Base-by-base conservation (phyloP, 2,329 filamentous ascomycete species). In the Tolypocladium capitatum region DNA sequence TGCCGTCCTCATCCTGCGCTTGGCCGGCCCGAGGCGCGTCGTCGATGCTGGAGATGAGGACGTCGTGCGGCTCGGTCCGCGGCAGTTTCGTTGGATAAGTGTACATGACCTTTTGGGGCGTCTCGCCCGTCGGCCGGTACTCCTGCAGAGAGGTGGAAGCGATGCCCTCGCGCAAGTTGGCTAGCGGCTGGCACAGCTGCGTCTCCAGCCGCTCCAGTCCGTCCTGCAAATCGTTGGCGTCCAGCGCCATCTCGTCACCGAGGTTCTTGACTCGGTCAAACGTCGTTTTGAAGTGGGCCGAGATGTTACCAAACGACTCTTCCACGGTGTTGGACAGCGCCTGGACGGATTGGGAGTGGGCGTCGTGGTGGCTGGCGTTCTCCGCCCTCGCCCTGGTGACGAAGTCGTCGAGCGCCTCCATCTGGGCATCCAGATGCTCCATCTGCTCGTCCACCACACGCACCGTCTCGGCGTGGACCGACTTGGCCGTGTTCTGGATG, bases 391-490 rank as follows among this genome's bases (percentile, higher is more conserved):
- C 89, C 31, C 86, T 81, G 31, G 83, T 76, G 35, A 97, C 88
- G 57, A 96, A 95, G 54, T 91, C 86, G 58, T 97, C 91, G 8
- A 98, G 75, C 1, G 87, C 86, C 48, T 82, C 79, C 78, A 98
- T 90, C 64, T 97, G 88, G n/a, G 74, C 76, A 51, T 86, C 83
- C 60, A 98, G 84, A 55, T 94, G 86, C 48, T 78, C 76, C 68
- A 94, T 86, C 67, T 98, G 92, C 49, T 85, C 83, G 58, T 91
- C 86, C 13, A 97, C 90, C 49, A 94, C 91, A 7, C 83, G 83
- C 30, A 95, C 80, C 0, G 91, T 96, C 66, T 94, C 86, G 32
- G 85, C 84, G 55, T 98, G 90, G 1, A 97, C 89, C 2, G 86
- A 86, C 56, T 86, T 84, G 0, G 91, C 90, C 0, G 86, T 86